Base-by-base conservation (phyloP, 148 eudicot species). In the Mesembryanthemum crystallinum region DNA sequence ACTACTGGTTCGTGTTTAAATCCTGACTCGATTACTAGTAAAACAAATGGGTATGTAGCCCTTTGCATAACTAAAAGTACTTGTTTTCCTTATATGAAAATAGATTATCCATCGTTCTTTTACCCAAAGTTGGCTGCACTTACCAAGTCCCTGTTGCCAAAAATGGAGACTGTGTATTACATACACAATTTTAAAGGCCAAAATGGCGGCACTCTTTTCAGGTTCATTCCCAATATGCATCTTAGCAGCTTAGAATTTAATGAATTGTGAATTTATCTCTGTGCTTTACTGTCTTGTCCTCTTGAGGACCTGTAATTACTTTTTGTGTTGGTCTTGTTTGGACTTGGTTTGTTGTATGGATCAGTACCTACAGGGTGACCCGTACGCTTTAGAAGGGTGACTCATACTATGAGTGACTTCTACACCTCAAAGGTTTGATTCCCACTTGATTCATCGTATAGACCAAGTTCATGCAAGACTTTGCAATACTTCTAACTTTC, bases 91-190 rank as follows among this genome's bases (percentile, higher is more conserved):
- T 90, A 83, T 14, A 33, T 24, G 23, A 14, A 72, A 62, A 63
- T 33, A 95, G 96, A 95, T 85, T 95, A 95, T 72, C 98, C 98
- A 8, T 30, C 96, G 73, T 95, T 95, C 78, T 95, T 95, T 77
- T 95, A 95, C 77, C 98, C 98, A 66, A 95, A 92, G 85, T 86
- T 95, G 64, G 92, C 94, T 25, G 91, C 91, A 75, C 92, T 95
- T 59, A 59, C 89, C 76, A 86, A 80, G 83, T 84, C 97, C 39
- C 82, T 95, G 39, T 90, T 95, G 25, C 97, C 91, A 0, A 90
- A 92, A 82, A 90, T 94, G 97, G 97, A 94, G 83, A 89, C 97
- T 0, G 94, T 94, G 23, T 95, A 95, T 78, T 95, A 95, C 89
- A 90, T 95, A 72, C 98, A 95, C 83, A 95, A 95, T 79, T 95